Base-by-base conservation (phyloP, 139 green algal genomes). In the Picochlorum costavermella region DNA sequence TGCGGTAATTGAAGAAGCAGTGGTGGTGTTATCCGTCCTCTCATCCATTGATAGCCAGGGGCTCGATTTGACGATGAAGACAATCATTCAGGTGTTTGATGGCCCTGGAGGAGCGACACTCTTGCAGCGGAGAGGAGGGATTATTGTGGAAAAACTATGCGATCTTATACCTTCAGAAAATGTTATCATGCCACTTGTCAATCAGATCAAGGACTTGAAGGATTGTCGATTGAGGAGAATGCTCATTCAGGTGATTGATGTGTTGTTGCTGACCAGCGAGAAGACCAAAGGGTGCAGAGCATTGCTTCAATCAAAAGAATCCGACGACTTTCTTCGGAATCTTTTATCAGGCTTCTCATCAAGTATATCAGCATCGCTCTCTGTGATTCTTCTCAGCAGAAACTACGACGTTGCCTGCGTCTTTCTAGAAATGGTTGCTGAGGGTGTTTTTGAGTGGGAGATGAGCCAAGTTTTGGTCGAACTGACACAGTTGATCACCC, bases 201-300 rank as follows among this genome's bases (percentile, higher is more conserved):
- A 44, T 37, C 80, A 84, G 56, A 76, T 92, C 57, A 51, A 78
- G 29, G 66, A 61, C 10, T 84, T 95, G 70, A 12, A 56, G 6
- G 89, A 97, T 83, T 67, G 86, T 17, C 60, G 56, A 2, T 97
- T 96, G 74, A 87, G 83, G 1, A 76, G 75, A 9, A 83, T 75
- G 12, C 82, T 96, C 73, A 81, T 88, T 56, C 85, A 94, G 75
- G 88, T 88, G 5, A 77, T 97, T 33, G 93, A 93, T 72, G 79
- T 97, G 23, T 92, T 97, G 58, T 76, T 98, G 60, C 75, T 97
- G 16, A 96, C 90, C 1, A 82, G 81, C n/a, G 72, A 80, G 1
- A 90, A 97, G 77, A 78, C 90, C 60, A 37, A 28, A 68, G 60
- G 23, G 50, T 61, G 40, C 36, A 46, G 3, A 51, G 20, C 28